Evolutionary conservation across 164 flowering plant genomes (phyloP).

Genomic region (Magnolia officinalis): DNA sequence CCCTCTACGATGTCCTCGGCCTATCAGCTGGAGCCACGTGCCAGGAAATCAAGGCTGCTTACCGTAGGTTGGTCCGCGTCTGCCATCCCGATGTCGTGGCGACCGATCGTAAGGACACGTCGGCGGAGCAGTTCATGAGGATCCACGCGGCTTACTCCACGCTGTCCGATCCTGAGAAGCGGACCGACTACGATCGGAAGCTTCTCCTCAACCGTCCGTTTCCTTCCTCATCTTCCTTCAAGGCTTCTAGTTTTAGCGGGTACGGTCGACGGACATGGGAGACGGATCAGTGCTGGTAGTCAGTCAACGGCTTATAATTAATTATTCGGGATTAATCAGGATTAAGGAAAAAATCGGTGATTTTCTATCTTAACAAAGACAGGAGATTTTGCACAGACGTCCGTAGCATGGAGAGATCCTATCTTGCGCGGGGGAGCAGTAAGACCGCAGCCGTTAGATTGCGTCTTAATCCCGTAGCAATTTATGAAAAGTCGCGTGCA

Average conservation of each 20-base stretch:
- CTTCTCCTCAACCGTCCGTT: background rate
- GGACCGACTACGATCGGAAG: conserved; percentile 35
- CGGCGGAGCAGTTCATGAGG: conserved; percentile 32
- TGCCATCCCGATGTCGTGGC: conserved; percentile 64
- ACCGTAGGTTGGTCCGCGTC: conserved; percentile 49
- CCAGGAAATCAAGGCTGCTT: conserved; percentile 69
- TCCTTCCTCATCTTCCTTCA: background rate
- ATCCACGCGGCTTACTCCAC: conserved; percentile 37
- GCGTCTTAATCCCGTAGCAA: no score
- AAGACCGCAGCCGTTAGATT: no score
- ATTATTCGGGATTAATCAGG: no score
- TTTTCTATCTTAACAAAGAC: no score
- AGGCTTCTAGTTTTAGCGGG: conserved; percentile 8
- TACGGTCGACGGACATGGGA: conserved; percentile 34
- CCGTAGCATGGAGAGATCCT: no score
- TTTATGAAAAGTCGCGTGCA: no score
- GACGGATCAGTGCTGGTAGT: conserved; percentile 48
- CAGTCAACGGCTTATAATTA: no score
- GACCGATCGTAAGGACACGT: conserved; percentile 13
- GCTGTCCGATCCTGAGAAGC: conserved; percentile 32
- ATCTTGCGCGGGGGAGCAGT: no score
- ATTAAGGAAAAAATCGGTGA: no score
- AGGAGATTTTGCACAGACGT: no score
- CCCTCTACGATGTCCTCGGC: conserved; percentile 71
- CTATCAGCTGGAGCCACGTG: conserved; percentile 44